Conservation (phyloP, 2,329 filamentous ascomycete species). For the Curvularia hawaiiensis region DNA sequence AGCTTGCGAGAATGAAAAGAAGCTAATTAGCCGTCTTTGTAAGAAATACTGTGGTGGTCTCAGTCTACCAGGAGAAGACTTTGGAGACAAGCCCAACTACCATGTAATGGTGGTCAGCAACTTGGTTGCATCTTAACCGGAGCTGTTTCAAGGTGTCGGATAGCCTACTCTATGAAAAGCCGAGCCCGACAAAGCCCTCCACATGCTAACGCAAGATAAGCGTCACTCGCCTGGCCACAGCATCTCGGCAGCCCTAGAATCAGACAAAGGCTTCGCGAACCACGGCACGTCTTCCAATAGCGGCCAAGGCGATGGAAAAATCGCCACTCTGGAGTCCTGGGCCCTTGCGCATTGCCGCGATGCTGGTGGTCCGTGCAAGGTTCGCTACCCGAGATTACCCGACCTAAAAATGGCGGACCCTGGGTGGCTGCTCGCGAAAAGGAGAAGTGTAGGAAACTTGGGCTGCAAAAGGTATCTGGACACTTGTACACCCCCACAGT, state of each 20-base stretch:
- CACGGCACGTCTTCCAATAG: slow-evolving; percentile 20
- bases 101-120: not conserved
- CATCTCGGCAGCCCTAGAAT: slow-evolving; percentile 17
- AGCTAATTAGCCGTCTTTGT: not conserved
- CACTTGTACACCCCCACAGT: slow-evolving; percentile 30
- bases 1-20: not conserved
- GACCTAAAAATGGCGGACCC: slow-evolving; percentile 26
- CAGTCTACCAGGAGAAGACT: not conserved
- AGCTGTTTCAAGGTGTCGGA: not conserved
- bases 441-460: slow-evolving; percentile 16
- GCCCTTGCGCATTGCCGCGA: slow-evolving; percentile 19
- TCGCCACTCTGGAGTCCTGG: slow-evolving; percentile 22
- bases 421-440: slow-evolving; percentile 13
- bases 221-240: slow-evolving; percentile 7
- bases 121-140: not conserved
- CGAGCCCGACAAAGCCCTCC: not conserved
- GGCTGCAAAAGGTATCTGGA: slow-evolving; percentile 29
- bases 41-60: not conserved
- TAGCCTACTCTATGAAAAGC: not conserved
- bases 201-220: slow-evolving; percentile 3
- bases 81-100: not conserved
- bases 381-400: slow-evolving; percentile 24
- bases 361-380: slow-evolving; percentile 24
- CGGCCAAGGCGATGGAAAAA: slow-evolving; percentile 23
- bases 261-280: slow-evolving; percentile 16